Conservation (phyloP, 2,329 filamentous ascomycete genomes). For the Pochonia chlamydosporia region DNA sequence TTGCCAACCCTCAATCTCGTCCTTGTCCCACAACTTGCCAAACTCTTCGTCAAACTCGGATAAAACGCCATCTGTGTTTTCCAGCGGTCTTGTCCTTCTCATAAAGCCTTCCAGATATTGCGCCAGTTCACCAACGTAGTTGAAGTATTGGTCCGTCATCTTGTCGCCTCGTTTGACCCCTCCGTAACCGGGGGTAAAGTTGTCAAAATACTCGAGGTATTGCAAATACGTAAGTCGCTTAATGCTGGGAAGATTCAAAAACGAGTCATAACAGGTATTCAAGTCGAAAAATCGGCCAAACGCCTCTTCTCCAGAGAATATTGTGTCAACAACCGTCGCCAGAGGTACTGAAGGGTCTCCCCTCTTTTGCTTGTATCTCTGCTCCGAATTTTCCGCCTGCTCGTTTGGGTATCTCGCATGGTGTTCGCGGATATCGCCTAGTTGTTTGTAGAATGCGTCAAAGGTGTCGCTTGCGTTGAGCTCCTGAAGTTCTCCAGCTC, state of each 20-base stretch:
- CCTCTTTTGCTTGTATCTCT: conserved; percentile 72
- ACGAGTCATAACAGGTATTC: conserved; percentile 76
- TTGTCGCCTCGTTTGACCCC: conserved; percentile 78
- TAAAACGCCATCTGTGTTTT: conserved; percentile 78
- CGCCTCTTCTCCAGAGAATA: conserved; percentile 94
- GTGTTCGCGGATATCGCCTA: conserved; percentile 76
- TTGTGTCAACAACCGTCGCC: conserved; percentile 70
- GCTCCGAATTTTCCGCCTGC: conserved; percentile 89
- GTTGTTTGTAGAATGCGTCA: conserved; percentile 84
- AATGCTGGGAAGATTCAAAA: conserved; percentile 80
- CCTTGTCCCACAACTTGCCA: conserved; percentile 71
- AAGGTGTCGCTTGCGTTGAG: conserved; percentile 83
- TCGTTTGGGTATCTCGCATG: conserved; percentile 91
- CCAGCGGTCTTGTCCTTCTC: conserved; percentile 74
- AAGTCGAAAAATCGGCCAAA: conserved; percentile 92
- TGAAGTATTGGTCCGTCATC: conserved; percentile 86
- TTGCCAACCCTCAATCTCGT: conserved; percentile 75
- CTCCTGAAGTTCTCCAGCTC: conserved; percentile 73
- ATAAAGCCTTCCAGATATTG: conserved; percentile 86
- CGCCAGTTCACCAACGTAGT: conserved; percentile 75
- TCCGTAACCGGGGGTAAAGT: conserved; percentile 68
- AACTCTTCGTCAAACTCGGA: conserved; percentile 77
- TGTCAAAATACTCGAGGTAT: conserved; percentile 87
- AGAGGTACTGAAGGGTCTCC: conserved; percentile 58
- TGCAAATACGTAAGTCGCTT: conserved; percentile 86